Evolutionary conservation across 2,329 filamentous ascomycete genomes (phyloP).

Genomic region (Xylariaceae sp.): DNA sequence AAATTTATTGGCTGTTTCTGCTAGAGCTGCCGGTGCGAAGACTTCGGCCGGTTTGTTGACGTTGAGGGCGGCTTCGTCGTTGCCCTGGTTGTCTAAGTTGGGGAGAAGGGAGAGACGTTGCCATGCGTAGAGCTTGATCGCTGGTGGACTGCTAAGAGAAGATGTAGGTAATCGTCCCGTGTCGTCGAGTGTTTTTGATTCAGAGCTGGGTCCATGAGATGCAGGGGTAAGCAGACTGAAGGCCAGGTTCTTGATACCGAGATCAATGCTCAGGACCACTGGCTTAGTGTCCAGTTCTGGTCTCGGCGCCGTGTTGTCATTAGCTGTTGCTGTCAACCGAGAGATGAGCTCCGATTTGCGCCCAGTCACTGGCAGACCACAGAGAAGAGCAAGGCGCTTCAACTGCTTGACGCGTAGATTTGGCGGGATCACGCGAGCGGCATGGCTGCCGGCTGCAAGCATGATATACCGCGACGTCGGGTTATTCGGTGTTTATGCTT

Average conservation of each 20-base stretch:
- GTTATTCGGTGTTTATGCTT: neutral
- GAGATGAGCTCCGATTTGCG: conserved; percentile 51
- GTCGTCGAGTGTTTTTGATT: conserved; percentile 1
- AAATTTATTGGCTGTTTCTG: conserved; percentile 32
- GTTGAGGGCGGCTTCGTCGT: neutral
- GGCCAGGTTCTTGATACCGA: conserved; percentile 78
- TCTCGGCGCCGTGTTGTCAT: neutral
- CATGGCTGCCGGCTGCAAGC: neutral
- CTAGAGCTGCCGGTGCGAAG: conserved; percentile 35
- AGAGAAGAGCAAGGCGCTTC: conserved; percentile 54
- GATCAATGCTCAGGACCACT: conserved; percentile 70
- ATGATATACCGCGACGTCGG: neutral
- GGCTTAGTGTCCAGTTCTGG: conserved; percentile 4
- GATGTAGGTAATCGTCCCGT: neutral
- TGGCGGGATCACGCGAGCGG: neutral
- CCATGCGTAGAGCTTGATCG: conserved; percentile 32
- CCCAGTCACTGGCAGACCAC: conserved; percentile 54
- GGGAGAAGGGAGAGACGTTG: conserved; percentile 24
- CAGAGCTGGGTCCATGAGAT: neutral
- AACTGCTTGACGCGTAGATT: conserved; percentile 46
- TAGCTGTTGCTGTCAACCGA: conserved; percentile 41
- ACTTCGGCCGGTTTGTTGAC: neutral
- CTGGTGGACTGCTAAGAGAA: conserved; percentile 18
- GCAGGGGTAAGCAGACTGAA: conserved; percentile 54
- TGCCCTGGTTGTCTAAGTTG: neutral